These are phyloP conservation scores for Ceriops tagal DNA, from an alignment of 345 rosid genomes.

Conservation along the genomic window DNA sequence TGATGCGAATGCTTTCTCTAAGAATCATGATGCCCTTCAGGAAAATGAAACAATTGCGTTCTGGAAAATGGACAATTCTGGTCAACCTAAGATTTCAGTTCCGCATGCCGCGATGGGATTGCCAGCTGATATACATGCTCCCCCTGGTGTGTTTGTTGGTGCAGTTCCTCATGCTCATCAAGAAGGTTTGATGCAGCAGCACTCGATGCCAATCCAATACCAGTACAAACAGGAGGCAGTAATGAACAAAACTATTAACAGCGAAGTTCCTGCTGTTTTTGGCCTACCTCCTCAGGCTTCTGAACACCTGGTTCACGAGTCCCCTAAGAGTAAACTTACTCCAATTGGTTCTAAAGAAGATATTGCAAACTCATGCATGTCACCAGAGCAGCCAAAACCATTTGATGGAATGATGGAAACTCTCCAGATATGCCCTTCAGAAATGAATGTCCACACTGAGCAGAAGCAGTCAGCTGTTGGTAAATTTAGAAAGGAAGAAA, in stretches of 20 bases:
- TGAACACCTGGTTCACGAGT: conserved; percentile 30
- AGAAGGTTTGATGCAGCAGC: conserved; percentile 33
- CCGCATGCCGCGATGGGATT: conserved; percentile 23
- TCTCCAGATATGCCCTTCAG: conserved; percentile 29
- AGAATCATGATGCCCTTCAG: conserved; percentile 23
- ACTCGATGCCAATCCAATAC: conserved; percentile 20
- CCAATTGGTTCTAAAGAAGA: conserved; percentile 28
- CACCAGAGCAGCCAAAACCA: conserved; percentile 30
- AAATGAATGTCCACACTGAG: conserved; percentile 28
- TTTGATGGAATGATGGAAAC: conserved; percentile 43
- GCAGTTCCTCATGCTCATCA: conserved; percentile 25
- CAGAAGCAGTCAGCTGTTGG: conserved; percentile 31
- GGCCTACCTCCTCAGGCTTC: conserved; percentile 32
- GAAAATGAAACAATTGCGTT: conserved; percentile 22
- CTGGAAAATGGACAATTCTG: conserved; percentile 28
- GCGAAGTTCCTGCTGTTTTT: conserved; percentile 23
- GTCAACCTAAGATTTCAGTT: conserved; percentile 27
- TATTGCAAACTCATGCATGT: conserved; percentile 17
- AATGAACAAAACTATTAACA: conserved; percentile 21
- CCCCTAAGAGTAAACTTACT: conserved; percentile 28
- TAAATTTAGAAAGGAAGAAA: conserved; percentile 32
- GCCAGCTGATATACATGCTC: conserved; percentile 27
- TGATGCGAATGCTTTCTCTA: conserved; percentile 26
- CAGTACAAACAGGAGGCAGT: conserved; percentile 32
- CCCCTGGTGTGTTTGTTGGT: conserved; percentile 25